Conservation (phyloP, 306 rosid genomes). For the Rosa persica region DNA sequence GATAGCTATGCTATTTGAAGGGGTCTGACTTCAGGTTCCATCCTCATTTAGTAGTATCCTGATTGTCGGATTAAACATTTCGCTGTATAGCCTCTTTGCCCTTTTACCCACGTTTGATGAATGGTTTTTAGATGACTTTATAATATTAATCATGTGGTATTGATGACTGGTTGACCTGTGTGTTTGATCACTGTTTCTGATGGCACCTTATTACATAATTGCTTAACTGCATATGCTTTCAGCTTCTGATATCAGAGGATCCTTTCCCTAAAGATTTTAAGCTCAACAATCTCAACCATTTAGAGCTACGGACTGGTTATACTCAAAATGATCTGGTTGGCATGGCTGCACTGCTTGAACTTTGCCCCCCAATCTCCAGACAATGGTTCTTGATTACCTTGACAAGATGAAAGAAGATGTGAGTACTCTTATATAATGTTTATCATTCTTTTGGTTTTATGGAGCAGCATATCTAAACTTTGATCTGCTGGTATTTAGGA, state of each 20-base stretch:
- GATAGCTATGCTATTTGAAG: no score
- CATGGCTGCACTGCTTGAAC: constrained; percentile 19
- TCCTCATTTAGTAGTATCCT: no score
- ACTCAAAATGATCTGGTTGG: not conserved
- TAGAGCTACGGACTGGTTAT: not conserved
- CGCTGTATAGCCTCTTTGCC: no score
- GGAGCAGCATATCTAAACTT: not conserved
- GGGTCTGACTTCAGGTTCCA: no score
- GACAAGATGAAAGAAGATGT: not conserved
- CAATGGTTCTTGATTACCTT: not conserved
- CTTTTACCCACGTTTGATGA: no score
- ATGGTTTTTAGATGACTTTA: no score
- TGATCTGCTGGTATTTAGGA: not conserved
- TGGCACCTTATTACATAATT: not conserved
- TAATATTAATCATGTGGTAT: no score
- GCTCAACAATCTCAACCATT: not conserved
- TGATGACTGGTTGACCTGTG: not conserved
- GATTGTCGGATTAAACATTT: no score
- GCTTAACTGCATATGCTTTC: no score
- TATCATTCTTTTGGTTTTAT: not conserved
- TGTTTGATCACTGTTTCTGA: not conserved
- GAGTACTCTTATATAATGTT: not conserved
- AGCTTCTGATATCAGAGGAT: not conserved
- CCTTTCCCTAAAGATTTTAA: not conserved
- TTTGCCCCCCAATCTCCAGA: constrained; percentile 2